Evolutionary conservation across 148 eudicot genomes (phyloP).

Genomic region (Spergularia bocconei): DNA sequence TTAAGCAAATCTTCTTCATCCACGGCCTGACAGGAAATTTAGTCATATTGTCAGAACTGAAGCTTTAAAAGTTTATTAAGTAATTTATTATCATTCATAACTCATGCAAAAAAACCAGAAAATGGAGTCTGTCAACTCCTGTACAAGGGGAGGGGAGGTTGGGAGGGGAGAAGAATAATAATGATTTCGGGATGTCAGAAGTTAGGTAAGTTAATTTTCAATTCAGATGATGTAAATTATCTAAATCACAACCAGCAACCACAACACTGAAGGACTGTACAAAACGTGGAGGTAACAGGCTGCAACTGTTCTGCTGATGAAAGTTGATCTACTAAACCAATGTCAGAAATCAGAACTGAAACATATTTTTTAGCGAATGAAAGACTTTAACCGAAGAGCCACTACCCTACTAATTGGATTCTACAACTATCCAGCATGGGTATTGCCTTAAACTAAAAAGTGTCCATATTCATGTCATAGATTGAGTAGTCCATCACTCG

Average conservation of each 20-base stretch:
- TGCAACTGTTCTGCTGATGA: background rate
- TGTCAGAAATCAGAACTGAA: background rate
- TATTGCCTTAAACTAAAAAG: background rate
- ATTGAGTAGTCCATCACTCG: too few species aligned
- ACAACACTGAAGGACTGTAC: background rate
- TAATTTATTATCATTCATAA: background rate
- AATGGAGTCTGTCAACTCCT: background rate
- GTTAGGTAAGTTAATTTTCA: too few species aligned
- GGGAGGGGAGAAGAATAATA: too few species aligned
- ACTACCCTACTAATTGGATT: background rate
- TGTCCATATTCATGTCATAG: background rate
- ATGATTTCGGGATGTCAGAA: too few species aligned
- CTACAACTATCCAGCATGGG: background rate
- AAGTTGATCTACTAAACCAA: background rate
- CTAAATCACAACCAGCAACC: too few species aligned
- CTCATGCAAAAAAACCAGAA: background rate
- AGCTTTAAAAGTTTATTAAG: conserved; percentile 5
- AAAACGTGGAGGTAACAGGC: background rate
- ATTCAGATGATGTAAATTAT: too few species aligned
- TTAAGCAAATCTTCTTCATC: conserved; percentile 66
- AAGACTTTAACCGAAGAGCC: background rate
- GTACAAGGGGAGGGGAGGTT: too few species aligned
- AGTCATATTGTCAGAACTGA: conserved; percentile 4
- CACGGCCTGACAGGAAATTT: conserved; percentile 48
- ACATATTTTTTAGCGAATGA: background rate